Conservation (phyloP, 257 asterid species). For the Fraxinus cuspidata region DNA sequence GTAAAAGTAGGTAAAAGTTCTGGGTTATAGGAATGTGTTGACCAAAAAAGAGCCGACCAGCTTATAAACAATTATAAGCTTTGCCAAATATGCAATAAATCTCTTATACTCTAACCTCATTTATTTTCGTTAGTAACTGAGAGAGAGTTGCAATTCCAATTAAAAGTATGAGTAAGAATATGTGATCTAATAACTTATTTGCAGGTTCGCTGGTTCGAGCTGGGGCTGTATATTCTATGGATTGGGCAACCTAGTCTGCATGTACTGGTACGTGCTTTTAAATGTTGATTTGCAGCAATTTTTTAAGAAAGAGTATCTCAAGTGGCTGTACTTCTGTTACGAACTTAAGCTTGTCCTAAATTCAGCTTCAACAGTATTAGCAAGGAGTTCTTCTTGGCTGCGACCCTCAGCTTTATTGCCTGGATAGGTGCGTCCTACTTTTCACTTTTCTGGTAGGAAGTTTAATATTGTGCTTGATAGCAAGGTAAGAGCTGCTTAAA, state of each 20-base stretch:
- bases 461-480: not conserved
- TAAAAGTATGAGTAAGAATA: not conserved
- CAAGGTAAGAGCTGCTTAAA: not conserved
- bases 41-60: too few relatives aligned
- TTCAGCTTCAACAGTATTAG: slow-evolving; percentile 70
- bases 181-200: slow-evolving; percentile 4
- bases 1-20: too few relatives aligned
- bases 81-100: not conserved
- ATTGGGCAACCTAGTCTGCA: slow-evolving; percentile 93
- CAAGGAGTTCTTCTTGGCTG: slow-evolving; percentile 71
- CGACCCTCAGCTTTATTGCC: slow-evolving; percentile 59
- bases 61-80: too few relatives aligned
- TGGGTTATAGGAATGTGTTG: too few relatives aligned
- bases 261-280: slow-evolving; percentile 58
- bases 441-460: not conserved
- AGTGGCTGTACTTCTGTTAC: not conserved
- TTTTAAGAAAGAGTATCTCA: not conserved
- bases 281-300: not conserved
- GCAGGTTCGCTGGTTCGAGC: slow-evolving; percentile 90
- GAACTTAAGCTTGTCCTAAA: slow-evolving; percentile 16
- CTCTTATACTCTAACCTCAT: not conserved
- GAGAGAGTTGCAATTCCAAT: not conserved
- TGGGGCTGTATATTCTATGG: slow-evolving; percentile 89
- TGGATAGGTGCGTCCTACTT: slow-evolving; percentile 64
- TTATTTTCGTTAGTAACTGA: not conserved